Evolutionary conservation across 768 basidiomycete genomes (phyloP).

Genomic region (Trichaptum fuscoviolaceum): DNA sequence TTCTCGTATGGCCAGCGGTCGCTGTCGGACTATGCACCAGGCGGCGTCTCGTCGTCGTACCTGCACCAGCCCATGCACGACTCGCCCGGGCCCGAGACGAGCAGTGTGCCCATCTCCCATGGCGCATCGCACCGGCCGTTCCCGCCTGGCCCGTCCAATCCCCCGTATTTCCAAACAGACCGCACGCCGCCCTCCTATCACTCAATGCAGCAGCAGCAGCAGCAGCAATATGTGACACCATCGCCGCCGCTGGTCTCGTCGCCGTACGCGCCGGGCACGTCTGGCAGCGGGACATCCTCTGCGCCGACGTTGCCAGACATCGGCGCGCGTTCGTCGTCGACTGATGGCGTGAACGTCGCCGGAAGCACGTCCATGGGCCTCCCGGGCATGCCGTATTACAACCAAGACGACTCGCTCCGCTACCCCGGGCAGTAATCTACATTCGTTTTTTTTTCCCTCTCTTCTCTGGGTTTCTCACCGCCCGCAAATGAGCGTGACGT

Average conservation of each 20-base stretch:
- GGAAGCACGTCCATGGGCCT: not conserved
- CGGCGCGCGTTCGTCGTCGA: not conserved
- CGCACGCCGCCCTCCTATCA: not conserved
- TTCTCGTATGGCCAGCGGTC: constrained; percentile 1
- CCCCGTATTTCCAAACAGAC: not conserved
- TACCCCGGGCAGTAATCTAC: not conserved
- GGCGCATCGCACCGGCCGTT: not conserved
- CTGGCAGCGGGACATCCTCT: not conserved
- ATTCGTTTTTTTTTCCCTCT: not conserved
- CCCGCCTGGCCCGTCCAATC: not conserved
- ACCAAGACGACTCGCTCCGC: not conserved
- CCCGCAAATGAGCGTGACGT: not conserved
- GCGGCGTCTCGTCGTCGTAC: not conserved
- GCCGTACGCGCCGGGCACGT: not conserved
- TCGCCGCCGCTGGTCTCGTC: not conserved
- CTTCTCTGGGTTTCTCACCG: not conserved
- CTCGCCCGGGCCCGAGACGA: not conserved
- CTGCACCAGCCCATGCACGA: not conserved
- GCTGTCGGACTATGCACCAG: not conserved
- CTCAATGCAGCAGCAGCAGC: not conserved
- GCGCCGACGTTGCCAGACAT: not conserved
- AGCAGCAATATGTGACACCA: not conserved
- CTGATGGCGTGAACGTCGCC: not conserved
- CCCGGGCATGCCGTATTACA: not conserved
- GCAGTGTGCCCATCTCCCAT: constrained; percentile 5